These are phyloP conservation scores for Aspergillus japonicus DNA, from an alignment of 2,329 filamentous ascomycete species.

Conservation along the genomic window DNA sequence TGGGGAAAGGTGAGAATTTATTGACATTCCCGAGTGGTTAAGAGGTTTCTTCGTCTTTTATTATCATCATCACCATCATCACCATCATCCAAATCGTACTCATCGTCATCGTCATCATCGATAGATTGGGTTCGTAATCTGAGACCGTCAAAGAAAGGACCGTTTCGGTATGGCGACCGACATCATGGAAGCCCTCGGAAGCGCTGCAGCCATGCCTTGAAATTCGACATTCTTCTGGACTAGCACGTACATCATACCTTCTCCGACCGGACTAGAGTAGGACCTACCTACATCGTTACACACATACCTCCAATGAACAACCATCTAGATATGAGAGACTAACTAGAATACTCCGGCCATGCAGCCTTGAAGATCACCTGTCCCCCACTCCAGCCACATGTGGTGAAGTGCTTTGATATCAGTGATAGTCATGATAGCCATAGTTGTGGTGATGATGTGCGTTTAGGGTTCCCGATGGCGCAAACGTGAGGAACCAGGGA, in stretches of 20 bases:
- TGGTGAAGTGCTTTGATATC: background rate
- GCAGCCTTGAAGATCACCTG: constrained; percentile 26
- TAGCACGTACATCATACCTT: constrained; percentile 9
- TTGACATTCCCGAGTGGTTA: background rate
- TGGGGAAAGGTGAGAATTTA: background rate
- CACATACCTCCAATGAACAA: constrained; percentile 11
- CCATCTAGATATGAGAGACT: constrained; percentile 1
- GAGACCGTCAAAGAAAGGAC: background rate
- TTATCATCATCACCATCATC: background rate
- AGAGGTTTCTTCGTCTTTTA: background rate
- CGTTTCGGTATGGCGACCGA: constrained; percentile 5
- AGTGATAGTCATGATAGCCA: background rate
- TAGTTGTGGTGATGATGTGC: background rate
- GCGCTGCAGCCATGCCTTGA: constrained; percentile 13
- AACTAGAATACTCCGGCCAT: constrained; percentile 23
- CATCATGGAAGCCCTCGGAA: constrained; percentile 3
- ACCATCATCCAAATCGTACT: background rate
- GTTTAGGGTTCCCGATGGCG: background rate
- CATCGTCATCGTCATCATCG: too few species aligned
- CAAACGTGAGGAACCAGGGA: background rate
- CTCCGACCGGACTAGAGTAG: constrained; percentile 9
- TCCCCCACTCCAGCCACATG: constrained; percentile 12
- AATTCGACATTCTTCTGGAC: constrained; percentile 10
- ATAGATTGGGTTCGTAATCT: background rate
- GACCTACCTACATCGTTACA: constrained; percentile 13